A percentile compares a stretch with the other conserved stretches of the same genome.
These are phyloP conservation scores for Diospyros kaki DNA, from an alignment of 148 eudicot species.

Conservation along the genomic window DNA sequence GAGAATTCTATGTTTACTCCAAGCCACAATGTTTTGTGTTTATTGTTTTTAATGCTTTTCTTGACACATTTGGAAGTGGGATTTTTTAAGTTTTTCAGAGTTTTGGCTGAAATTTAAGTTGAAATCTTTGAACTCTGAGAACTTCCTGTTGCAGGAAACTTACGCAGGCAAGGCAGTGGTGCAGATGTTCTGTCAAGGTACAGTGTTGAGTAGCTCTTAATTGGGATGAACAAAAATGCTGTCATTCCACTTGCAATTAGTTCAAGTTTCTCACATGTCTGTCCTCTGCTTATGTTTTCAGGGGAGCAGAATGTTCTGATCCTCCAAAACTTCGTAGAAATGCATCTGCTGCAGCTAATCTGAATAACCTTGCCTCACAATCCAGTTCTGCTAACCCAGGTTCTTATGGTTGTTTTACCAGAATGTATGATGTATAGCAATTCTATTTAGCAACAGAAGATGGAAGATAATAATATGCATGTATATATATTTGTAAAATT, in stretches of 20 bases:
- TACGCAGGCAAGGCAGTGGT: slow-evolving; percentile 87
- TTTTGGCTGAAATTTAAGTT: background rate
- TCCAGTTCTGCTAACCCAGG: slow-evolving; percentile 56
- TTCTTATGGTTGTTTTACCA: slow-evolving; percentile 13
- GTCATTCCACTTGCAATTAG: background rate
- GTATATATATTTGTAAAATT: no score
- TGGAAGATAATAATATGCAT: background rate
- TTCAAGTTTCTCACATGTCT: slow-evolving; percentile 1
- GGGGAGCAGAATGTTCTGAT: slow-evolving; percentile 52
- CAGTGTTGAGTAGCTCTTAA: slow-evolving; percentile 8
- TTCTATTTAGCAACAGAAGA: background rate
- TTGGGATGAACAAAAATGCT: background rate
- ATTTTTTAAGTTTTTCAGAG: background rate
- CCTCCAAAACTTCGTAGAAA: slow-evolving; percentile 69
- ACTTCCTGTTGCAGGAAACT: slow-evolving; percentile 34
- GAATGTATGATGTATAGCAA: background rate
- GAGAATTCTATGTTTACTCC: background rate
- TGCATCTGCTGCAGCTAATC: slow-evolving; percentile 65
- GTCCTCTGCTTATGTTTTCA: slow-evolving; percentile 23
- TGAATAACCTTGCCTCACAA: slow-evolving; percentile 50
- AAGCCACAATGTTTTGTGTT: background rate
- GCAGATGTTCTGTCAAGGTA: slow-evolving; percentile 65
- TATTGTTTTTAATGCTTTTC: background rate
- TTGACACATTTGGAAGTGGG: background rate
- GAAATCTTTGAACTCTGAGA: background rate